Evolutionary conservation across 2,329 filamentous ascomycete species (phyloP).

Genomic region (Phialocephala sp.): DNA sequence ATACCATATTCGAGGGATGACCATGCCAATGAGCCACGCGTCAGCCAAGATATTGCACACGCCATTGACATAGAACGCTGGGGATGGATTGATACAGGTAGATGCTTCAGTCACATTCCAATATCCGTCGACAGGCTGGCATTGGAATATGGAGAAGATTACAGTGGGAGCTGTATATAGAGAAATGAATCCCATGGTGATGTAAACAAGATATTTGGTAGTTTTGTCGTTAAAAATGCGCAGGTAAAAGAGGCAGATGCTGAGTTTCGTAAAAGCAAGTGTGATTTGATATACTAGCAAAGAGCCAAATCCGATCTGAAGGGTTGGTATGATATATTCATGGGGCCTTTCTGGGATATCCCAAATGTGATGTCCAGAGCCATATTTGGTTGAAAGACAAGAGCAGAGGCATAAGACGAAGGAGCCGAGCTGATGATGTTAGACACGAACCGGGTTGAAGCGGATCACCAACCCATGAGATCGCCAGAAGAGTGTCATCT

Average conservation of each 20-base stretch:
- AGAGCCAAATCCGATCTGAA: slow-evolving; percentile 17
- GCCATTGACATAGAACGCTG: neutral
- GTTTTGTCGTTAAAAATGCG: slow-evolving; percentile 22
- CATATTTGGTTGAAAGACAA: slow-evolving; percentile 16
- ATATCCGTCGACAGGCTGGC: slow-evolving; percentile 7
- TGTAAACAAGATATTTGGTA: slow-evolving; percentile 17
- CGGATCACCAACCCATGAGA: neutral
- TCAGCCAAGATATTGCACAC: neutral
- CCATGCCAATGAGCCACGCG: neutral
- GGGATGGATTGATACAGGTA: neutral
- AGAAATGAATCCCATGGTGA: slow-evolving; percentile 21
- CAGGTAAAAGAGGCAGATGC: slow-evolving; percentile 22
- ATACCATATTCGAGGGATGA: neutral
- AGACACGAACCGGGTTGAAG: neutral
- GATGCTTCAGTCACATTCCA: neutral
- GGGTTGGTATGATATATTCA: slow-evolving; percentile 9
- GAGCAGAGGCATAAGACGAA: neutral
- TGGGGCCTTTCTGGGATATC: neutral
- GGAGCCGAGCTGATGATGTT: neutral
- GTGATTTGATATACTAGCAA: slow-evolving; percentile 22
- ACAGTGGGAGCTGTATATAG: slow-evolving; percentile 22
- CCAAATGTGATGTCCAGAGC: slow-evolving; percentile 19
- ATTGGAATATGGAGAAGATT: slow-evolving; percentile 21
- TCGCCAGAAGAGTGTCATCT: neutral
- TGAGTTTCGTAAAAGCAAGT: slow-evolving; percentile 21